phyloP scores from a whole-genome alignment of 352 stramenopile genomes.

The Globisporangium heterothallicum region DNA sequence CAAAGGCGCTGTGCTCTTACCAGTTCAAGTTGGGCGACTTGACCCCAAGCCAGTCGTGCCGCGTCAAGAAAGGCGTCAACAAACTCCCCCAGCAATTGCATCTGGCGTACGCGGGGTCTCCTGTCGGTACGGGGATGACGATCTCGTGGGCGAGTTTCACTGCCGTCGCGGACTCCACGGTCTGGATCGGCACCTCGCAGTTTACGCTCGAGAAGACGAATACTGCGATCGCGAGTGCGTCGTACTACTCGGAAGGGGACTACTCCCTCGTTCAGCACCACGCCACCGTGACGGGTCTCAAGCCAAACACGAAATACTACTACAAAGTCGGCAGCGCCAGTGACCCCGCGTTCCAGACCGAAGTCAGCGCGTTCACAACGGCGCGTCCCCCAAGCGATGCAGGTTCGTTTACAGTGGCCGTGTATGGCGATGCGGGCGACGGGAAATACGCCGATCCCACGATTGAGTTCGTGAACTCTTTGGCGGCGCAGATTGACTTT shows the following conservation, averaged over 20 bases:
- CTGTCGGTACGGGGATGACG: slow-evolving; percentile 46
- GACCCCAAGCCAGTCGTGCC: slow-evolving; percentile 39
- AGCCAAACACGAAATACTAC: slow-evolving; percentile 34
- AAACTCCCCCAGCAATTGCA: slow-evolving; percentile 55
- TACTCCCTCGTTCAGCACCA: slow-evolving; percentile 47
- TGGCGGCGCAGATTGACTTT: slow-evolving; percentile 36
- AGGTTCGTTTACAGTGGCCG: slow-evolving; percentile 37
- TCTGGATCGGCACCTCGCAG: slow-evolving; percentile 41
- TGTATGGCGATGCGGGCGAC: slow-evolving; percentile 61
- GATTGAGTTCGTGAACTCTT: slow-evolving; percentile 32
- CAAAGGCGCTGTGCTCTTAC: slow-evolving; percentile 26
- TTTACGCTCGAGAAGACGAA: slow-evolving; percentile 17
- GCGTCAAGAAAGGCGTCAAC: slow-evolving; percentile 31
- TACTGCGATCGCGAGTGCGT: slow-evolving; percentile 21
- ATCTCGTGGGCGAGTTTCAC: slow-evolving; percentile 58
- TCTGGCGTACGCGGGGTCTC: slow-evolving; percentile 38
- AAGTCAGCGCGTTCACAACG: slow-evolving; percentile 28
- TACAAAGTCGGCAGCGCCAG: slow-evolving; percentile 40
- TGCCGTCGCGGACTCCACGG: slow-evolving; percentile 24
- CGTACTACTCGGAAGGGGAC: slow-evolving; percentile 44
- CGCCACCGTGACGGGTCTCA: slow-evolving; percentile 23
- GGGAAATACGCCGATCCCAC: slow-evolving; percentile 32
- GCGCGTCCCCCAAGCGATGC: slow-evolving; percentile 19
- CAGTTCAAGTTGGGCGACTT: slow-evolving; percentile 36
- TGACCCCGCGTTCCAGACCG: slow-evolving; percentile 22